Evolutionary conservation across 2,329 filamentous ascomycete genomes (phyloP).

Genomic region (Stenocarpella maydis): DNA sequence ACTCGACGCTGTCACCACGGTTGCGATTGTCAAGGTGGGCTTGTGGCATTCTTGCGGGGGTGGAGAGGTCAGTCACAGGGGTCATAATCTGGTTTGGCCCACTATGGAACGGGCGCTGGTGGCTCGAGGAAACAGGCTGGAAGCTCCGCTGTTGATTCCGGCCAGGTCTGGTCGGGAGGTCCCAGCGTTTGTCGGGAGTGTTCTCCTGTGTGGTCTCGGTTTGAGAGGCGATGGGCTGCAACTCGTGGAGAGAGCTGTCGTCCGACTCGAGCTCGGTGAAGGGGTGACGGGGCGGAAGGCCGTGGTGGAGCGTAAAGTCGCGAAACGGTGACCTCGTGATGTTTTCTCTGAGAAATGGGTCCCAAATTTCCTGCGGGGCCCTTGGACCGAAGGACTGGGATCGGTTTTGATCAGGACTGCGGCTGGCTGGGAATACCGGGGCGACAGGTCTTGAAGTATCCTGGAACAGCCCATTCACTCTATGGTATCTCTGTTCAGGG

Average conservation of each 20-base stretch:
- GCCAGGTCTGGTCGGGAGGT: not conserved
- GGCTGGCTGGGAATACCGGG: not conserved
- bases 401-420: not conserved
- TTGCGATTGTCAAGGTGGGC: conserved; percentile 11
- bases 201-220: not conserved
- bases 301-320: not conserved
- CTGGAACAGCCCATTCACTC: conserved; percentile 44
- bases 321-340: not conserved
- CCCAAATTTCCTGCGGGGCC: not conserved
- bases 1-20: conserved; percentile 22
- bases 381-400: not conserved
- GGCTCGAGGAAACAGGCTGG: not conserved
- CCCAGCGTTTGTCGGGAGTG: not conserved
- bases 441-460: conserved; percentile 31
- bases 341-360: not conserved
- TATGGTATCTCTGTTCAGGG: conserved; percentile 43
- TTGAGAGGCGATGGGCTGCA: not conserved
- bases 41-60: not conserved
- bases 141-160: not conserved
- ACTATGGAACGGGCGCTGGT: not conserved
- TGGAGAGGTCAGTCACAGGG: conserved; percentile 2
- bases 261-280: conserved; percentile 19
- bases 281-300: not conserved
- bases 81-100: not conserved
- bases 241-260: conserved; percentile 14